Base-by-base conservation (phyloP, 805 yeast species). In the Vanderwaltozyma polyspora region DNA sequence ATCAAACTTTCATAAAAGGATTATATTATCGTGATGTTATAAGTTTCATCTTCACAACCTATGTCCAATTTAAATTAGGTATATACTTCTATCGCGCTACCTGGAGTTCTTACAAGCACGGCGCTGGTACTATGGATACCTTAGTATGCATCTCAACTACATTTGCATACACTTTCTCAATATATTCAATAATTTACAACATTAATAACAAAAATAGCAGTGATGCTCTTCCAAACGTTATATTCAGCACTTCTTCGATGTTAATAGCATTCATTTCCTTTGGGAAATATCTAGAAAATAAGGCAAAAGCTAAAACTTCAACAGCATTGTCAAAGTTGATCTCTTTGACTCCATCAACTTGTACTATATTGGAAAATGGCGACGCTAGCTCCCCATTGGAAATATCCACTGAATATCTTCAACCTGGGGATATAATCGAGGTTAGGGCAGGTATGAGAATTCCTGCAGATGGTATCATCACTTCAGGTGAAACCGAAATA, bases 291-390 rank as follows among this genome's bases (percentile, higher is more conserved):
- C 63, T 87, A 16, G 99, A 91, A 52, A 83, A 82, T 57, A 75
- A 71, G 43, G 97, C 98, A 2, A 85, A 91, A 51, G 94, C 97
- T 4, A 84, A 82, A 39, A 91, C 97, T 0, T 83, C 96, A 0
- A 72, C 83, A 3, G 94, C 97, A 0, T 66, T 91, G 27, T 79
- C 95, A 0, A 74, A 76, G 43, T 66, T 91, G 29, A 67, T 93
- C 29, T 76, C 87, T 2, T 62, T 91, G 36, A 71, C 94, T 1
- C 96, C 98, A 2, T 68, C 83, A 1, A 65, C 68, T 3, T 87
- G 96, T 44, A 60, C 68, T 0, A 74, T 87, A 18, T 61, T 82
- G 7, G 69, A 67, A 25, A 68, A 72, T 17, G 48, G 49, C 3
- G 31, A 43, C 4, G 17, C 34, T 1, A 42, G 52, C 23, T 46